Base-by-base conservation (phyloP, 2,329 filamentous ascomycete species). In the Talaromyces sp. region DNA sequence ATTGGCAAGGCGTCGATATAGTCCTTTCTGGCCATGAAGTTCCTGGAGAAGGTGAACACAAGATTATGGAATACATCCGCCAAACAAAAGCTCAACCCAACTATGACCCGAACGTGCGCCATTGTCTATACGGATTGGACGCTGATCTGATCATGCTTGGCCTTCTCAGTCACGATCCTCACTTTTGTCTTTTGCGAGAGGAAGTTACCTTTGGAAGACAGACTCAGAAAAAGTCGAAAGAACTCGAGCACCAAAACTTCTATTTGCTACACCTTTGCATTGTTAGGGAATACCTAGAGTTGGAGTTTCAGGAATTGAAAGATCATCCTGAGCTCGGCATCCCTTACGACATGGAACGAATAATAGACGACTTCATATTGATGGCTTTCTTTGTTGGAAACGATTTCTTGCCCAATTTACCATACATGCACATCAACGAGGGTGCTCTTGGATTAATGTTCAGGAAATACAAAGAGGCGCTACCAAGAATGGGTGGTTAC, bases 361-460 rank as follows among this genome's bases (percentile, higher is more conserved):
- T 99, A 71, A 98, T 99, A 78, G 95, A 99, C 74, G 95, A 99
- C 81, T 99, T 99, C 77, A 98, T 99, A 73, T 85, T 99, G 64
- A 97, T 99, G 92, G 93, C 93, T 55, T 99, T 99, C 80, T 99
- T 99, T 76, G 92, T 99, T 70, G 95, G 95, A 73, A 99, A 99
- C 77, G 95, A 99, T 84, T 99, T 99, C 80, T 84, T 99, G 75
- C 95, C 95, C 3, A 97, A 99, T 77, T 82, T 99, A 62, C 96
- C 96, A 5, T 91, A 96, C 71, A 79, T 99, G 66, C 95, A 99
- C 77, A 99, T 99, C 77, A 99, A 99, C 76, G 96, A 99, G 77
- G 96, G 95, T 66, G 95, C 96, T 25, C 80, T 99, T 75, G 91
- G 93, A 27, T 88, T 95, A 72, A 99, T 99, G 95, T 99, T 99